Evolutionary conservation across 2,329 filamentous ascomycete genomes (phyloP).

Genomic region (Cordyceps militaris): DNA sequence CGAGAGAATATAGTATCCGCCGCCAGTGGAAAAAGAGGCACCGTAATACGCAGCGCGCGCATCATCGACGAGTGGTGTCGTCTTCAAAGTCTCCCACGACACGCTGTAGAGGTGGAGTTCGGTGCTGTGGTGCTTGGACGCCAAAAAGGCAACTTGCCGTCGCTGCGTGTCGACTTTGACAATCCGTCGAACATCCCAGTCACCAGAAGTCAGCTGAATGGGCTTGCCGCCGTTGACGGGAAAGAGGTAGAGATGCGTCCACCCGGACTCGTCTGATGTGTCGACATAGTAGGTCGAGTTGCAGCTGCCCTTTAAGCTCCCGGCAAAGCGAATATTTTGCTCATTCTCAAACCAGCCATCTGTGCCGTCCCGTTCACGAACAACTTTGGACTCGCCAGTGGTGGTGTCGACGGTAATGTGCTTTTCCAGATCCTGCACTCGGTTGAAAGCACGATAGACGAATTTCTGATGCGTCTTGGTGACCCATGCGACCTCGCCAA

Average conservation of each 20-base stretch:
- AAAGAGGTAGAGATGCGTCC: conserved; percentile 63
- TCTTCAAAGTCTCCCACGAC: conserved; percentile 46
- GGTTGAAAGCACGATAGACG: conserved; percentile 60
- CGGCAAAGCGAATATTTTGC: conserved; percentile 48
- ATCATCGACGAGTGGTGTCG: conserved; percentile 56
- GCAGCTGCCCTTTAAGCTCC: conserved; percentile 30
- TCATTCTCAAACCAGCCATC: conserved; percentile 58
- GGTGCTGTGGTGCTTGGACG: conserved; percentile 58
- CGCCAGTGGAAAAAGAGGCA: conserved; percentile 56
- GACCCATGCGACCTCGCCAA: conserved; percentile 63
- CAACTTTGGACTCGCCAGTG: conserved; percentile 18
- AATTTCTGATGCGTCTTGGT: conserved; percentile 54
- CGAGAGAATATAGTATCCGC: conserved; percentile 57
- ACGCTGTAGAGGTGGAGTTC: conserved; percentile 63
- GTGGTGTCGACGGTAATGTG: conserved; percentile 52
- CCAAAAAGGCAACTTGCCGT: conserved; percentile 56
- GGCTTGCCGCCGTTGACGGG: conserved; percentile 48
- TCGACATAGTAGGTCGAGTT: conserved; percentile 54
- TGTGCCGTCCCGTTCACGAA: conserved; percentile 50
- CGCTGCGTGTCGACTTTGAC: conserved; percentile 51
- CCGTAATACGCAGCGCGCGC: conserved; percentile 51
- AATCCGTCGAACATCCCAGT: conserved; percentile 58
- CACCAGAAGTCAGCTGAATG: conserved; percentile 53
- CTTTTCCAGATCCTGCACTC: conserved; percentile 59
- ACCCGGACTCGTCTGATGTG: conserved; percentile 58